These are phyloP conservation scores for Coniophora puteana DNA, from an alignment of 1,284 basidiomycete species.

Conservation along the genomic window DNA sequence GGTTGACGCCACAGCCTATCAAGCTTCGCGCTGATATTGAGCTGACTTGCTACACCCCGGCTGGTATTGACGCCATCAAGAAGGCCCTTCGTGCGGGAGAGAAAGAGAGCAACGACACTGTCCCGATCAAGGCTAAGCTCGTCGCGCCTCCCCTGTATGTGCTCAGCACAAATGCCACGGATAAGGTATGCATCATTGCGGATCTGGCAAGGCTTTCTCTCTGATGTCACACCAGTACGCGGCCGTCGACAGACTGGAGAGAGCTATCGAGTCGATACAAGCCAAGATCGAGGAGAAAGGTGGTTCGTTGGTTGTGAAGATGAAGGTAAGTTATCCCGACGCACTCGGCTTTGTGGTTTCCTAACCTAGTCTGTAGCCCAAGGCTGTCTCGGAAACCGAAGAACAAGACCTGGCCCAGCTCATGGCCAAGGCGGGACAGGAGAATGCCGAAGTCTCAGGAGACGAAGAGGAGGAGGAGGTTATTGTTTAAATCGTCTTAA, in stretches of 20 bases:
- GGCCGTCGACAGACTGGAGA: conserved; percentile 90
- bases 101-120: conserved; percentile 79
- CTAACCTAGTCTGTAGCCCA: conserved; percentile 56
- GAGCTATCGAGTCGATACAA: conserved; percentile 90
- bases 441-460: conserved; percentile 93
- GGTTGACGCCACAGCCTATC: conserved; percentile 97
- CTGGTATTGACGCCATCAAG: conserved; percentile 98
- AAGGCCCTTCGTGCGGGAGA: conserved; percentile 90
- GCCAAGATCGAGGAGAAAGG: conserved; percentile 81
- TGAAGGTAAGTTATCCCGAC: conserved; percentile 71
- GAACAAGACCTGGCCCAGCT: conserved; percentile 92
- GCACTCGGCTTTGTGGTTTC: background rate
- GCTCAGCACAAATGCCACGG: conserved; percentile 92
- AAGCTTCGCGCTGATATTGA: conserved; percentile 98
- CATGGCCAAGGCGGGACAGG: conserved; percentile 89
- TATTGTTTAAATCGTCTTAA: conserved; percentile 4
- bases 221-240: conserved; percentile 49
- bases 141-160: conserved; percentile 98
- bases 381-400: conserved; percentile 95
- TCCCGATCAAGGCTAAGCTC: conserved; percentile 96
- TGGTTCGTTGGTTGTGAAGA: conserved; percentile 89
- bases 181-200: conserved; percentile 63
- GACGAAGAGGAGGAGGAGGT: conserved; percentile 86
- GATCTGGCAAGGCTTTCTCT: conserved; percentile 4
- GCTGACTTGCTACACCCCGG: conserved; percentile 94